A percentile compares a stretch with the other conserved stretches of the same genome.
These are phyloP conservation scores for Fonsecaea nubica DNA, from an alignment of 2,329 filamentous ascomycete genomes.

Conservation along the genomic window DNA sequence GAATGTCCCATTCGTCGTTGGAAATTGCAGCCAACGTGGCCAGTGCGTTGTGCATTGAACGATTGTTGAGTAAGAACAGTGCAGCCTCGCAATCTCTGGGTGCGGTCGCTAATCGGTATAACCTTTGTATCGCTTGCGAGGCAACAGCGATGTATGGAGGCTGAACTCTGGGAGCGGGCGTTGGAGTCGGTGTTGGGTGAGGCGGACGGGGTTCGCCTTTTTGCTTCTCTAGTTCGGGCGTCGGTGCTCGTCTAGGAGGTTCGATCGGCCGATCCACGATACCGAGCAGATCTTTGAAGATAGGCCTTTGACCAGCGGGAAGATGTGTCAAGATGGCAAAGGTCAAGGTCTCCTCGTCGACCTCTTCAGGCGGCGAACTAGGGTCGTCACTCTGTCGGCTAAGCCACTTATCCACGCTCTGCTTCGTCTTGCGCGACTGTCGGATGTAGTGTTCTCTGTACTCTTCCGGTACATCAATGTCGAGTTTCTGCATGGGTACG, in stretches of 20 bases:
- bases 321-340: conserved; percentile 94
- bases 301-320: conserved; percentile 73
- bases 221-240: conserved; percentile 33
- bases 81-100: conserved; percentile 87
- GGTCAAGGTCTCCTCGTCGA: conserved; percentile 90
- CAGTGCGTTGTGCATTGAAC: conserved; percentile 80
- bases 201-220: conserved; percentile 23
- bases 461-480: conserved; percentile 92
- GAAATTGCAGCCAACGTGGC: conserved; percentile 87
- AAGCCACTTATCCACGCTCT: conserved; percentile 91
- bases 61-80: conserved; percentile 84
- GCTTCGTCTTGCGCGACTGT: conserved; percentile 89
- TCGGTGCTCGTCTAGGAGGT: conserved; percentile 37
- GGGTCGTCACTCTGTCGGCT: conserved; percentile 75
- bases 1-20: conserved; percentile 93
- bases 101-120: conserved; percentile 75
- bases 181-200: conserved; percentile 65
- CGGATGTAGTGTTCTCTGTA: conserved; percentile 90
- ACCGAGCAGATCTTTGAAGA: conserved; percentile 80
- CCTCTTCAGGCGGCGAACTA: conserved; percentile 79
- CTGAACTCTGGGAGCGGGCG: conserved; percentile 69
- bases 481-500: conserved; percentile 76
- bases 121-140: conserved; percentile 77
- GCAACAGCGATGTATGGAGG: conserved; percentile 77
- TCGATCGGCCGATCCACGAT: conserved; percentile 58